Evolutionary conservation across 2,329 filamentous ascomycete species (phyloP).

Genomic region (Chalaropsis ovoidea): DNA sequence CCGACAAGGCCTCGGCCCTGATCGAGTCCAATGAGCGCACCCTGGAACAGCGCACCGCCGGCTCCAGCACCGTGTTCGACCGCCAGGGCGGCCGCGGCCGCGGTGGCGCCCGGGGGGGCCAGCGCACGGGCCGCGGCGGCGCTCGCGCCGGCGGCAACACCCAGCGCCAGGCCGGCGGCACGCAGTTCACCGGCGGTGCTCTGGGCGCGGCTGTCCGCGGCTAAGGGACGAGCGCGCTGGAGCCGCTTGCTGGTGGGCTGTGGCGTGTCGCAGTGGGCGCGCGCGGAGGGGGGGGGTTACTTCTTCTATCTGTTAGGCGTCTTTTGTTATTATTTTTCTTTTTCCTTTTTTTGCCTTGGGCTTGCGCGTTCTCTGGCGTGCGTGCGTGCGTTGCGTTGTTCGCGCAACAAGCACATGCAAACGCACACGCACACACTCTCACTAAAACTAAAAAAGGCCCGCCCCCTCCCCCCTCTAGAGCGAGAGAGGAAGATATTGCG

Average conservation of each 20-base stretch:
- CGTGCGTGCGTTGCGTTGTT: too few species aligned
- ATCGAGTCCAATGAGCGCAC: slow-evolving; percentile 98
- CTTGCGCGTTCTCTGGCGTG: too few species aligned
- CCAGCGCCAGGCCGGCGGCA: slow-evolving; percentile 59
- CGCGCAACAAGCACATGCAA: too few species aligned
- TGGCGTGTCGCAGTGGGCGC: background rate
- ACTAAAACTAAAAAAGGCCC: background rate
- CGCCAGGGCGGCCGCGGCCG: slow-evolving; percentile 72
- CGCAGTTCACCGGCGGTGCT: slow-evolving; percentile 72
- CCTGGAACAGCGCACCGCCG: slow-evolving; percentile 91
- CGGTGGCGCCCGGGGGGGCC: slow-evolving; percentile 58
- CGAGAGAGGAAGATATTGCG: background rate
- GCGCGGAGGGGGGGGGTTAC: too few species aligned
- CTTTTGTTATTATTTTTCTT: slow-evolving; percentile 19
- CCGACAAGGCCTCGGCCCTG: slow-evolving; percentile 89
- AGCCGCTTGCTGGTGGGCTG: background rate
- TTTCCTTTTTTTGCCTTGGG: background rate
- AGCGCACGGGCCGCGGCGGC: slow-evolving; percentile 39
- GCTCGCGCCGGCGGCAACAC: slow-evolving; percentile 47
- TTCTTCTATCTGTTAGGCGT: slow-evolving; percentile 19
- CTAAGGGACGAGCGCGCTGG: slow-evolving; percentile 22
- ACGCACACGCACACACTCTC: too few species aligned
- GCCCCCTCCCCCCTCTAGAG: background rate
- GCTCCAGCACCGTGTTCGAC: slow-evolving; percentile 91
- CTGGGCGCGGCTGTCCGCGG: slow-evolving; percentile 58